Evolutionary conservation across 2,329 filamentous ascomycete genomes (phyloP), one percentile per base, ranked within the genome.

Genomic region (Colletotrichum plurivorum): DNA sequence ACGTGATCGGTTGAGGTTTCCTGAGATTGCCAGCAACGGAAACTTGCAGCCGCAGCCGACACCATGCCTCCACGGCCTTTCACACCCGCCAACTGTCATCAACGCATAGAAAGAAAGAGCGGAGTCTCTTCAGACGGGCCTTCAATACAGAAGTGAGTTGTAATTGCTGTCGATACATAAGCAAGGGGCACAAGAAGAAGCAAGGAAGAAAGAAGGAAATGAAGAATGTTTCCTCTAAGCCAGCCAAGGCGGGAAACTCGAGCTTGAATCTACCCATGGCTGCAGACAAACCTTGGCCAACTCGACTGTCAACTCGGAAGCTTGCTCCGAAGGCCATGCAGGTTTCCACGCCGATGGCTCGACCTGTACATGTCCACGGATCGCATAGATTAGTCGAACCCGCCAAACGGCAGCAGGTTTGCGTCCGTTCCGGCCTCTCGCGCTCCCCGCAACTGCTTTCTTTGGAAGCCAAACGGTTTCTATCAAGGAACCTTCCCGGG

Each of bases 11-110:
- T 20, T 49, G 20, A 48, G 18, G 18, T 45, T 51, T 20, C 52
- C 43, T 10, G 15, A 66, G 31, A 69, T 55, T 60, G 41, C 31
- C 18, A 54, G 15, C 54, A 20, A 39, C 66, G 66, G 66, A 43
- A 49, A 65, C 41, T 36, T 39, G 66, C 66, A 65, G 66, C 66
- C 61, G 66, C 8, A 25, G 25, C 51, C 54, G 63, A 62, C 59
- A 22, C 43, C 31, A 49, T 27, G 39, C 22, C 25, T 54, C 15
- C 13, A 15, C 49, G 49, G 18, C 49, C 63, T 36, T 55, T 27
- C n/a, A 45, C 15, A 36, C 48, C 53, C 48, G 25, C 25, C 39
- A 15, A 16, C 15, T 22, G 20, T 41, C 16, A 31, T 18, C 41
- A n/a, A 15, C 41, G 13, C 13, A 43, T 10, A 43, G 8, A 36